Percentiles rank a stretch among this genome's conserved stretches.
Evolutionary conservation across 768 basidiomycete species (phyloP).

Genomic region (Chalciporus piperatus): DNA sequence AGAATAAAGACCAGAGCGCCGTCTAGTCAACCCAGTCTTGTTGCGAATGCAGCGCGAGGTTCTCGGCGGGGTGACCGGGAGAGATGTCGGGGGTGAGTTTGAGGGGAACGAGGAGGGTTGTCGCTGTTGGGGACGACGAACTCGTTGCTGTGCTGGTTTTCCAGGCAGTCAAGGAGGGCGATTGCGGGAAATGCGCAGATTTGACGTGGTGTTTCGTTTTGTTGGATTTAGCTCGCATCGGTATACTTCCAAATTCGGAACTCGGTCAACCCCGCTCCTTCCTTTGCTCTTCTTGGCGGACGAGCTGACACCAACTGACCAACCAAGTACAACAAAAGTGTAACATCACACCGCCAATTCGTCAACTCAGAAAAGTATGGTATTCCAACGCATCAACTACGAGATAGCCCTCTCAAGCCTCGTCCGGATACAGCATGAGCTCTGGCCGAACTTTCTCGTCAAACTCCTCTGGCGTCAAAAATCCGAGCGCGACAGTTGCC

Average conservation of each 20-base stretch:
- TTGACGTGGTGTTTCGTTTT: conserved; percentile 33
- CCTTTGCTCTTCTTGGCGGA: conserved; percentile 27
- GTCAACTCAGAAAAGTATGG: neutral
- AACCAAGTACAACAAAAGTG: neutral
- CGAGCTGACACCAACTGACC: conserved; percentile 13
- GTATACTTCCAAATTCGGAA: conserved; percentile 31
- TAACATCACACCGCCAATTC: no score
- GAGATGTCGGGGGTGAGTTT: neutral
- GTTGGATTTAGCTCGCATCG: conserved; percentile 36
- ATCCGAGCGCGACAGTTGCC: conserved; percentile 85
- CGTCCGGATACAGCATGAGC: conserved; percentile 80
- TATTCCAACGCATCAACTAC: neutral
- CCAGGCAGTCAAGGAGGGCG: conserved; percentile 19
- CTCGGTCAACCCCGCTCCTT: conserved; percentile 18
- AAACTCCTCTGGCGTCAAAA: conserved; percentile 87
- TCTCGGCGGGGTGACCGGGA: neutral
- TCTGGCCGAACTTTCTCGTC: conserved; percentile 92
- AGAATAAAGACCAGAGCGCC: conserved; percentile 2
- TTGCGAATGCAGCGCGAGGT: neutral
- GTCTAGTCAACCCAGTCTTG: neutral
- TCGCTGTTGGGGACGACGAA: conserved; percentile 8
- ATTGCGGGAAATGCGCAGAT: conserved; percentile 33
- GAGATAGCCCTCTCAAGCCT: conserved; percentile 29
- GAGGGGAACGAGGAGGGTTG: neutral
- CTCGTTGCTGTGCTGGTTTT: conserved; percentile 19